Percentiles rank a stretch among this genome's conserved stretches.
Evolutionary conservation across 805 yeast species (phyloP).

Genomic region (Suhomyces canberraensis): DNA sequence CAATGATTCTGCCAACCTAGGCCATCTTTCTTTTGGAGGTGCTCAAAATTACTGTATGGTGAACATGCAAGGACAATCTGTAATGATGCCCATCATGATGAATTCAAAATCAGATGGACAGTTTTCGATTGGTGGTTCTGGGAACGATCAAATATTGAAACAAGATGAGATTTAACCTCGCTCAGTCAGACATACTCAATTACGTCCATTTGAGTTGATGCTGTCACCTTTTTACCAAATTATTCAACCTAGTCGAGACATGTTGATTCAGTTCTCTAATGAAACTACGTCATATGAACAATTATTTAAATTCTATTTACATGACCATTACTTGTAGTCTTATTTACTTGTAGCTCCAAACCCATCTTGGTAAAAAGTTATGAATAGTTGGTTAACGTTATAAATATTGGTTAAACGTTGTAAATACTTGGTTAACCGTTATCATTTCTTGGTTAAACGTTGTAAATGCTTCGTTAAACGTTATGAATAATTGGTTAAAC

Average conservation of each 20-base stretch:
- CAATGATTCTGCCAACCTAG: constrained; percentile 2
- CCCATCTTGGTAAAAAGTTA: no score
- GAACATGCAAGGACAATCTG: constrained; percentile 10
- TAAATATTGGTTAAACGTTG: no score
- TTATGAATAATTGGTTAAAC: no score
- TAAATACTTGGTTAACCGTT: no score
- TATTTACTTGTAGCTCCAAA: no score
- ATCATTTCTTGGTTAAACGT: no score
- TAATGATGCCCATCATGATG: constrained; percentile 10
- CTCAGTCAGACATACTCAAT: not conserved
- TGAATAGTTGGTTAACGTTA: no score
- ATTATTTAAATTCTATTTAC: not conserved
- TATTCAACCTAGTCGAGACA: not conserved
- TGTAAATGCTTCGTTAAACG: no score
- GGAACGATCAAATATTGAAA: constrained; percentile 1
- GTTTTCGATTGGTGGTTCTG: not conserved
- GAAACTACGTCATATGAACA: not conserved
- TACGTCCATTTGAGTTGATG: not conserved
- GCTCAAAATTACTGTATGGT: constrained; percentile 8
- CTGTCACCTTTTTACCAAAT: not conserved
- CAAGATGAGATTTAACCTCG: not conserved
- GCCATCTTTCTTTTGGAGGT: constrained; percentile 11
- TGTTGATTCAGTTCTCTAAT: not conserved
- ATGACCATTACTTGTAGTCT: not conserved
- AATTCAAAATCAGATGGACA: constrained; percentile 1